phyloP scores from a whole-genome alignment of 164 flowering plant genomes.

The Umbilicus rupestris region DNA sequence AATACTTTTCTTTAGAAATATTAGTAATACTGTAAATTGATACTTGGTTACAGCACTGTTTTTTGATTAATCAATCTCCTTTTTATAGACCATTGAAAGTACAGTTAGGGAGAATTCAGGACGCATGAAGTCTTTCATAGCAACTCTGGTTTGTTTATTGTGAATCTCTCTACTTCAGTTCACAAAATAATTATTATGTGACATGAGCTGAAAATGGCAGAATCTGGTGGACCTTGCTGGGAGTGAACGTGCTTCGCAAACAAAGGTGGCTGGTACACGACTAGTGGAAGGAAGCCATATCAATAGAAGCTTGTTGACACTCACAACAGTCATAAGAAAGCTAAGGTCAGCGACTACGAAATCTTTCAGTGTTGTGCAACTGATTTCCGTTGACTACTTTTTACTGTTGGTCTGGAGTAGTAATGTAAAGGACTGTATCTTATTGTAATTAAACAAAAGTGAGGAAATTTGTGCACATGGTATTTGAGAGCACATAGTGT shows the following conservation, averaged over 20 bases:
- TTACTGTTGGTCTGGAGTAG: background rate
- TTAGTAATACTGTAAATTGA: background rate
- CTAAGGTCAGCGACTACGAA: conserved; percentile 36
- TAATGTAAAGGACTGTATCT: no score
- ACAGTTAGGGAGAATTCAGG: conserved; percentile 42
- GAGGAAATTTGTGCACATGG: background rate
- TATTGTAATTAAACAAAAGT: background rate
- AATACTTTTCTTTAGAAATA: background rate
- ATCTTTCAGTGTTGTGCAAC: background rate
- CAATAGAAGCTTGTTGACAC: conserved; percentile 69
- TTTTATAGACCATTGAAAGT: conserved; percentile 49
- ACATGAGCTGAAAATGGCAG: conserved; percentile 24
- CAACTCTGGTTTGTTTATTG: conserved; percentile 45
- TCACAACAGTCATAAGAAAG: conserved; percentile 67
- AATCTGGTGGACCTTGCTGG: conserved; percentile 80
- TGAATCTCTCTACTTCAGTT: background rate
- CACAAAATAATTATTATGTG: background rate
- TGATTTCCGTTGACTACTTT: background rate
- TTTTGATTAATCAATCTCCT: background rate
- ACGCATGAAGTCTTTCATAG: conserved; percentile 49
- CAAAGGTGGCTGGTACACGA: conserved; percentile 56
- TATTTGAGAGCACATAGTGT: background rate
- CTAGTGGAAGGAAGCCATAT: conserved; percentile 81
- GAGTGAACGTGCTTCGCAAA: conserved; percentile 70
- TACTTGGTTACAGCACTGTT: background rate